Evolutionary conservation across 345 rosid genomes (phyloP).

Genomic region (Dipteronia sinensis): DNA sequence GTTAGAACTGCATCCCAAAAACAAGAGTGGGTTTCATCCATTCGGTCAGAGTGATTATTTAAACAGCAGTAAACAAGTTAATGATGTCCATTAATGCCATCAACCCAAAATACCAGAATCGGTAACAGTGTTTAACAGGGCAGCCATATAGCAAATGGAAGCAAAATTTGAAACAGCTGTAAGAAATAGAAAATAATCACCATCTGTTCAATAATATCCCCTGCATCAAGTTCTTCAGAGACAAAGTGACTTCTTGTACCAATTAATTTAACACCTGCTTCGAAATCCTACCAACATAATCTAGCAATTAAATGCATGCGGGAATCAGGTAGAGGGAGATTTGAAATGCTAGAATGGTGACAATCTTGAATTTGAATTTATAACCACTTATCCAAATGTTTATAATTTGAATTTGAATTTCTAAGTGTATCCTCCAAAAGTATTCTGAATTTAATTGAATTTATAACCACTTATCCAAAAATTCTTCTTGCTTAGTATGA

Average conservation of each 20-base stretch:
- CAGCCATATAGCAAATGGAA: neutral
- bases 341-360: conserved; percentile 5
- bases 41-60: neutral
- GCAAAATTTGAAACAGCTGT: conserved; percentile 6
- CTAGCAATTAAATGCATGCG: conserved; percentile 35
- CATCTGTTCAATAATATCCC: conserved; percentile 97
- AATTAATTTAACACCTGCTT: conserved; percentile 91
- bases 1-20: neutral
- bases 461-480: neutral
- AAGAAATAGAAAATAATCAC: conserved; percentile 32
- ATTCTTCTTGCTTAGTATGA: neutral
- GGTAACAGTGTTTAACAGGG: conserved; percentile 11
- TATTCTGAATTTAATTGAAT: neutral
- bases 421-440: conserved; percentile 2
- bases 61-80: conserved; percentile 8
- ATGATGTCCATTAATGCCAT: neutral
- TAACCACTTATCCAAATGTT: too few species aligned
- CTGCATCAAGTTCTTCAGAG: conserved; percentile 91
- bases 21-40: neutral
- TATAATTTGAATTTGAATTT: too few species aligned
- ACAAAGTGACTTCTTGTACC: conserved; percentile 96
- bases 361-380: neutral
- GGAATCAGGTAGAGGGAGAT: conserved; percentile 15
- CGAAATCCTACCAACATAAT: conserved; percentile 79
- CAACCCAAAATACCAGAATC: conserved; percentile 7